These are phyloP conservation scores for Scheffersomyces lignosus DNA, from an alignment of 805 yeast species.

Conservation along the genomic window DNA sequence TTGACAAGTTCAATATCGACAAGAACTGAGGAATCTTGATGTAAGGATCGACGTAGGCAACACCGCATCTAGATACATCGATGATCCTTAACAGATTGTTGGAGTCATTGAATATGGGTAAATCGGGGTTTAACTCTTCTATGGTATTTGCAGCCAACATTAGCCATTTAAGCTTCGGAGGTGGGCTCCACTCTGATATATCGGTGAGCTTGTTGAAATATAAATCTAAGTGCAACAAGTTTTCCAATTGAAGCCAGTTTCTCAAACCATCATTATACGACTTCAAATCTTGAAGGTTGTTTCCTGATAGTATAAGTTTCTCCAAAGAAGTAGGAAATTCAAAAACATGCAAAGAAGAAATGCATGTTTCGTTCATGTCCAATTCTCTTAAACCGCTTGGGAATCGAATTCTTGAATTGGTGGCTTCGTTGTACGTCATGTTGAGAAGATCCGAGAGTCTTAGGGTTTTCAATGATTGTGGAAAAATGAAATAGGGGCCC, in stretches of 20 bases:
- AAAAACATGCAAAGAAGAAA: conserved; percentile 18
- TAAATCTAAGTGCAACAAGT: conserved; percentile 22
- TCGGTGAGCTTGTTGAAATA: conserved; percentile 18
- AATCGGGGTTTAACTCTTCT: conserved; percentile 4
- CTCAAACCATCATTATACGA: conserved; percentile 16
- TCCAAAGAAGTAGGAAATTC: conserved; percentile 22
- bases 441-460: conserved; percentile 18
- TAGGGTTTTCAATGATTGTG: conserved; percentile 21
- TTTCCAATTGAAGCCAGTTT: conserved; percentile 24
- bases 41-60: conserved; percentile 4
- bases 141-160: conserved; percentile 5
- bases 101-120: not conserved
- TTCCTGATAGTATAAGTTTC: conserved; percentile 24
- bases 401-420: conserved; percentile 16
- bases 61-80: conserved; percentile 7
- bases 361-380: conserved; percentile 23
- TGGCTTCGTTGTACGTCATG: conserved; percentile 7
- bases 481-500: conserved; percentile 26
- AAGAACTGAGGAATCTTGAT: conserved; percentile 7
- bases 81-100: conserved; percentile 3
- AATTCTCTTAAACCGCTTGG: conserved; percentile 20
- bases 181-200: conserved; percentile 20
- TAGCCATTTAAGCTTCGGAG: conserved; percentile 10
- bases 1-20: conserved; percentile 5
- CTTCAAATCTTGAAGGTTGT: conserved; percentile 19